Evolutionary conservation across 2,329 filamentous ascomycete genomes (phyloP), one percentile per base, ranked within the genome.

Genomic region (Pleurostoma richardsiae): DNA sequence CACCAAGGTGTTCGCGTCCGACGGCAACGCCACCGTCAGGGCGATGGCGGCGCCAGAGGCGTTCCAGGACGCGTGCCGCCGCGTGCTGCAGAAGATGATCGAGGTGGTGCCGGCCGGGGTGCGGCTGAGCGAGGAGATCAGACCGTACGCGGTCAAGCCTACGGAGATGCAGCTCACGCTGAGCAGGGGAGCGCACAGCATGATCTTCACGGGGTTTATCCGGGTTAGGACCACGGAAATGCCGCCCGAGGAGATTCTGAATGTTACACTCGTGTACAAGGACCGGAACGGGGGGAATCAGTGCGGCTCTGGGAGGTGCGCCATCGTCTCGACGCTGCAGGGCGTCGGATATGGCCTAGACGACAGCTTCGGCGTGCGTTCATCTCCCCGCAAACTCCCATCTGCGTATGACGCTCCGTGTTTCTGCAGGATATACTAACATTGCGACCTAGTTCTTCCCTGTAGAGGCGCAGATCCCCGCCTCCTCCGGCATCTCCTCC

Each of bases 401-500:
- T 19, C 19, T 2, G 19, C 19, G 19, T 19, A 19, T 19, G 19
- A 19, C 2, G 2, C 19, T 19, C 19, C 19, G 19, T 19, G 19
- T 19, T 19, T 11, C 43, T 5, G 3, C 19, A n/a, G 10, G 7
- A n/a, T 45, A 11, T 41, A 36, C 43, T 45, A 27, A 45, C 10
- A 4, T 33, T 4, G 31, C 26, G 11, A 19, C 31, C 10, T 39
- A 45, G 43, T 78, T 77, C 58, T 73, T 66, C 51, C 70, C 66
- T 10, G 59, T 72, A 36, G 52, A 62, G 30, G 51, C 56, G 41
- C 61, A 76, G 47, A 72, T 88, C 55, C 58, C 77, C 52, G 67
- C 80, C 56, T 63, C 76, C 52, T 68, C 75, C 50, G 70, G 83
- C 54, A 76, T 87, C 63, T 72, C 82, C 43, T 71, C 82, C 54